Evolutionary conservation across 2,329 filamentous ascomycete genomes (phyloP).

Genomic region (Aspergillus thermomutatus): DNA sequence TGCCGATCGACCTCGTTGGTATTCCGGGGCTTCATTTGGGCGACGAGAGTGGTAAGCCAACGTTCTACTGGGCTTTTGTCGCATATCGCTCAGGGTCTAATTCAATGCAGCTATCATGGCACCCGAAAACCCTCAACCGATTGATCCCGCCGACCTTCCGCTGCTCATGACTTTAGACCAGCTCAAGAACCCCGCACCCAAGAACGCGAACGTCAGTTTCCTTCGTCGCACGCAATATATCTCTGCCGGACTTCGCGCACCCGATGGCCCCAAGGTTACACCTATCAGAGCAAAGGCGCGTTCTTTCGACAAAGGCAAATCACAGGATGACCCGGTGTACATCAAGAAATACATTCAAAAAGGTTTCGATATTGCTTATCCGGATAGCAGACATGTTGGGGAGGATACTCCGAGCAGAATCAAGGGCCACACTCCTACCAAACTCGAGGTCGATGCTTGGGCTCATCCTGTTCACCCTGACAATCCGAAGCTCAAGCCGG

Average conservation of each 20-base stretch:
- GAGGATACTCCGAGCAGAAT: constrained; percentile 53
- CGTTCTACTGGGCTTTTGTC: background rate
- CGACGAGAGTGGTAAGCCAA: constrained; percentile 76
- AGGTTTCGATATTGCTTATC: constrained; percentile 64
- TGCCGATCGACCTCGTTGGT: constrained; percentile 93
- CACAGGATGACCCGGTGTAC: constrained; percentile 56
- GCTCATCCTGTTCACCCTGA: constrained; percentile 57
- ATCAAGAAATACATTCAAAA: constrained; percentile 61
- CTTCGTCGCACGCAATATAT: constrained; percentile 96
- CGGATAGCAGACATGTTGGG: constrained; percentile 57
- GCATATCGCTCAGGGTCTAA: constrained; percentile 22
- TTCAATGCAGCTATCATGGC: constrained; percentile 70
- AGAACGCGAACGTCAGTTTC: constrained; percentile 81
- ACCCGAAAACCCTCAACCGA: constrained; percentile 63
- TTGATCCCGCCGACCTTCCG: constrained; percentile 79
- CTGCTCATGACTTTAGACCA: constrained; percentile 80
- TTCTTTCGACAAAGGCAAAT: constrained; percentile 31
- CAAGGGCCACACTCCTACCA: constrained; percentile 51
- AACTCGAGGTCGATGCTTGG: constrained; percentile 58
- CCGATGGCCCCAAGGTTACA: constrained; percentile 29
- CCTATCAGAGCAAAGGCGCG: constrained; percentile 25
- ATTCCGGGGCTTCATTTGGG: constrained; percentile 94
- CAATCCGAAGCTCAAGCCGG: constrained; percentile 54
- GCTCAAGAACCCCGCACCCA: constrained; percentile 76
- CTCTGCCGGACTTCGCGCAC: constrained; percentile 36